Evolutionary conservation across 805 yeast species (phyloP), one percentile per base, ranked within the genome.

Genomic region (Saccharomycopsis fermentans): DNA sequence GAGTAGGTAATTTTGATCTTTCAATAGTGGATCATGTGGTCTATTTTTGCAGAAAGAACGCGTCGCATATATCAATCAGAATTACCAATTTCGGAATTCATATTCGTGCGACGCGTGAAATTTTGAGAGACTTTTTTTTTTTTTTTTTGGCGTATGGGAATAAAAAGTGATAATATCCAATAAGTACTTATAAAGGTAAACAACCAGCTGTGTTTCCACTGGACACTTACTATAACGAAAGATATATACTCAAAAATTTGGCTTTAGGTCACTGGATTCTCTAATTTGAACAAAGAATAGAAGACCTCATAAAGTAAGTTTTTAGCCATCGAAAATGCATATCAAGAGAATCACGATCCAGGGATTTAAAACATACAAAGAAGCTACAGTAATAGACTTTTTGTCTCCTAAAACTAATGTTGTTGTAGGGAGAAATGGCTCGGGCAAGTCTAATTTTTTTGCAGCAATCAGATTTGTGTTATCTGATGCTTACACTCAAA

Each of bases 371-470:
- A 90, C 98, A 62, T 92, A 90, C 69, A 86, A 87, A 71, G 86
- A 87, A 66, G 83, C 89, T 47, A 87, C 96, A 0, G 78, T 82
- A 3, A 81, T 91, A 12, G 94, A 87, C 48, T 76, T 81, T 16
- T 74, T 94, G 35, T 86, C 95, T 0, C 92, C 96, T 0, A 81
- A 82, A 57, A 86, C 85, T 67, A 92, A 92, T 71, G 95, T 92
- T 21, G 83, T 87, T 16, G 90, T 91, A 35, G 97, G 97, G 1
- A 74, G 96, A 55, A 91, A 91, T 71, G 97, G 97, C n/a, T 87
- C 96, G 8, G 99, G 99, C 8, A 92, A 94, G 69, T 88, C 96
- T 47, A 92, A 94, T 70, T 87, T 92, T 72, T 94, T 92, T 70
- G 90, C 96, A 16, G 98, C 99, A 11, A 87, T 92, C 58, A 76